Percentiles rank a stretch among this genome's conserved stretches.
These are phyloP conservation scores for Xylaria telfairii DNA, from an alignment of 495 filamentous ascomycete genomes.

Conservation along the genomic window DNA sequence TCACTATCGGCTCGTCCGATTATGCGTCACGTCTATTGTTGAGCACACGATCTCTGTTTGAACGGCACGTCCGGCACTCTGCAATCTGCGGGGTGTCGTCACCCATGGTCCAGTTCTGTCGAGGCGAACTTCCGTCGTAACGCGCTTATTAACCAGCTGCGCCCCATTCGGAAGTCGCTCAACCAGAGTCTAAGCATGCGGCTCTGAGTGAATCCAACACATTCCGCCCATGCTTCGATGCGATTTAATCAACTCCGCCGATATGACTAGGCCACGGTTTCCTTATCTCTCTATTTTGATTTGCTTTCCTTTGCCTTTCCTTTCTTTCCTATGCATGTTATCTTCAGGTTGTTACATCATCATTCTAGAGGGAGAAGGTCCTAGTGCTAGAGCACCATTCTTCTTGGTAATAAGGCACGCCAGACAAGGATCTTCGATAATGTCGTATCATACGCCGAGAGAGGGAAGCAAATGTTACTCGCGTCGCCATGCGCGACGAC, in stretches of 20 bases:
- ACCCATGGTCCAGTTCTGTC: slow-evolving; percentile 33
- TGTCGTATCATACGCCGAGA: not conserved
- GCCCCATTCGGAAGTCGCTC: slow-evolving; percentile 16
- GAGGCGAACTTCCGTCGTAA: slow-evolving; percentile 24
- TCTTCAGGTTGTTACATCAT: slow-evolving; percentile 12
- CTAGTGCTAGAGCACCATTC: not conserved
- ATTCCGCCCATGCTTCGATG: slow-evolving; percentile 35
- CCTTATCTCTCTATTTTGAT: slow-evolving; percentile 29
- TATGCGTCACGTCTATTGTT: slow-evolving; percentile 30
- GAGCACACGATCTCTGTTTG: slow-evolving; percentile 33
- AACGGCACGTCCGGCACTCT: slow-evolving; percentile 44
- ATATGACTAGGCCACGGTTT: slow-evolving; percentile 33
- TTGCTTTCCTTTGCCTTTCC: slow-evolving; percentile 29
- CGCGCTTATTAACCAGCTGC: not conserved
- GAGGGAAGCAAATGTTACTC: slow-evolving; percentile 3
- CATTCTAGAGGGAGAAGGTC: slow-evolving; percentile 6
- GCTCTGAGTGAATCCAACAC: not conserved
- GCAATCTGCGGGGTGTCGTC: slow-evolving; percentile 33
- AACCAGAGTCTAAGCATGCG: slow-evolving; percentile 32
- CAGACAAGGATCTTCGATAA: not conserved
- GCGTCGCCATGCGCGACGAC: not conserved
- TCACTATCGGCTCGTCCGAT: slow-evolving; percentile 26
- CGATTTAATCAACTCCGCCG: slow-evolving; percentile 34
- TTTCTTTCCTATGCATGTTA: slow-evolving; percentile 35
- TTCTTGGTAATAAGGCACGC: slow-evolving; percentile 7